phyloP scores from a whole-genome alignment of 768 basidiomycete species.

The Lactifluus rugatus region DNA sequence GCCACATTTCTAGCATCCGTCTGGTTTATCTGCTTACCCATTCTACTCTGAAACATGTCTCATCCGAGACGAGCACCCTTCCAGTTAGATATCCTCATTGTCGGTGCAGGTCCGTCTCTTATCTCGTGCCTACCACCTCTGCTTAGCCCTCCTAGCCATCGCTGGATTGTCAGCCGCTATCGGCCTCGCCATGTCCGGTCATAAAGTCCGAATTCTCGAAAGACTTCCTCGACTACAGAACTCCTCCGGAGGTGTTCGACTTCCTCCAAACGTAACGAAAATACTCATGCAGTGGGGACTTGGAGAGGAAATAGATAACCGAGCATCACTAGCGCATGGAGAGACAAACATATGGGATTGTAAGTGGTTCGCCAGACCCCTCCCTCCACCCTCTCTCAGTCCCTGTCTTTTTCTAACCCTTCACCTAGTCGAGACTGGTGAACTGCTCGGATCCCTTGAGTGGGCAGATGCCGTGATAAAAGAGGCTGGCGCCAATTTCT shows the following conservation, averaged over 20 bases:
- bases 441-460: background rate
- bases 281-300: constrained; percentile 18
- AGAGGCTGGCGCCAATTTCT: constrained; percentile 6
- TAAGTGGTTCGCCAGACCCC: background rate
- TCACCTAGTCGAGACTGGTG: constrained; percentile 5
- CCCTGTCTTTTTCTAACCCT: background rate
- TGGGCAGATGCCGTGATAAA: constrained; percentile 9
- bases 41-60: background rate
- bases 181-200: constrained; percentile 17
- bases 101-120: constrained; percentile 14
- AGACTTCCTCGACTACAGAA: background rate
- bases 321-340: background rate
- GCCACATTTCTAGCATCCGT: background rate
- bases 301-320: constrained; percentile 9
- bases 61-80: constrained; percentile 5
- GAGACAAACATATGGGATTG: constrained; percentile 12
- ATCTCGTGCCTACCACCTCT: background rate
- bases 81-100: constrained; percentile 14
- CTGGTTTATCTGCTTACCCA: background rate
- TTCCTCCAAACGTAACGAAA: constrained; percentile 18
- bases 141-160: constrained; percentile 5
- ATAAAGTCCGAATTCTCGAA: constrained; percentile 18
- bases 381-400: background rate
- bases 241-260: background rate
- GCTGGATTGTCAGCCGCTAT: constrained; percentile 15